phyloP scores from a whole-genome alignment of 192 early-diverging fungal genomes.

The Podila epicladia region DNA sequence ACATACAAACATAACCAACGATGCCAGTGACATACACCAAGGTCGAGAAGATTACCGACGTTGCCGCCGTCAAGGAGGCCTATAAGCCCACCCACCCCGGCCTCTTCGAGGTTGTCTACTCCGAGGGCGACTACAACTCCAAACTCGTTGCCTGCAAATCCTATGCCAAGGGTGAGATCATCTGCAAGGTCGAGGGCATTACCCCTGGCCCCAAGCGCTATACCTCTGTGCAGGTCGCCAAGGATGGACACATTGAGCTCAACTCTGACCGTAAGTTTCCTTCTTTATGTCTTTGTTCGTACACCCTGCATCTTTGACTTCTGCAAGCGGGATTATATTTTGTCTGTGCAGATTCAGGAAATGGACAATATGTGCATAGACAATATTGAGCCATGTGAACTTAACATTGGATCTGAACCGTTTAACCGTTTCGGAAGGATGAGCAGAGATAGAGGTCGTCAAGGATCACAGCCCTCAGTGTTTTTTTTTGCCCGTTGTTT shows the following conservation, averaged over 20 bases:
- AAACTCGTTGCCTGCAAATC: slow-evolving; percentile 50
- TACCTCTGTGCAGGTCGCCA: slow-evolving; percentile 60
- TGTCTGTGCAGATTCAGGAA: too few species aligned
- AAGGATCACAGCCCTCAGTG: too few species aligned
- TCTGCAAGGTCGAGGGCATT: slow-evolving; percentile 54
- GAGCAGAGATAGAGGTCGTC: too few species aligned
- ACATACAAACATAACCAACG: neutral
- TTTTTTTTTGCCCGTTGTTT: too few species aligned
- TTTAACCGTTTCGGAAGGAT: too few species aligned
- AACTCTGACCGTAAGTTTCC: slow-evolving; percentile 58
- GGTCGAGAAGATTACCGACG: slow-evolving; percentile 47
- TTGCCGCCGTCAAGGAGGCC: slow-evolving; percentile 43
- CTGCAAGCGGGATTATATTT: too few species aligned
- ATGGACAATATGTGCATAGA: too few species aligned
- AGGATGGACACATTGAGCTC: slow-evolving; percentile 61
- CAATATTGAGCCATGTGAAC: too few species aligned
- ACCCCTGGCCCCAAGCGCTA: slow-evolving; percentile 63
- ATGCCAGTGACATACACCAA: slow-evolving; percentile 50
- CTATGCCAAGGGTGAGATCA: slow-evolving; percentile 56
- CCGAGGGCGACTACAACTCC: slow-evolving; percentile 57
- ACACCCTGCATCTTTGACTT: neutral
- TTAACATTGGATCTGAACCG: too few species aligned
- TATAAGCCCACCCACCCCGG: slow-evolving; percentile 58
- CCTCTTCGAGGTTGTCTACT: slow-evolving; percentile 52
- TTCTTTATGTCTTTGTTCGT: neutral